phyloP scores from a whole-genome alignment of 371 early-diverging fungal genomes.

The Lichtheimia ornata region DNA sequence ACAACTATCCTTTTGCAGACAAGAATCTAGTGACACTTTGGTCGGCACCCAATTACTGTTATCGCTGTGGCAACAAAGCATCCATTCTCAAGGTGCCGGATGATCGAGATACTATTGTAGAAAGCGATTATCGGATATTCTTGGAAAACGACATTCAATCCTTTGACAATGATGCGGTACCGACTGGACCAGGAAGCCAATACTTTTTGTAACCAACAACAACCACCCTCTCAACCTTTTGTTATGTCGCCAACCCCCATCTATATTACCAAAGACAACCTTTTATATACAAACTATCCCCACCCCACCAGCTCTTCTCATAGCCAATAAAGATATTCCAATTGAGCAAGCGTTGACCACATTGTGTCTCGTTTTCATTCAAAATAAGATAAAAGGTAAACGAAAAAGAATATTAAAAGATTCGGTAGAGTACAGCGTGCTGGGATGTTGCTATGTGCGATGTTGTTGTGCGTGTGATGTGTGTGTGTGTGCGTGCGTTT shows the following conservation, averaged over 20 bases:
- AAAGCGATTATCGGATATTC: slow-evolving; percentile 77
- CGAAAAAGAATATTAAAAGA: background rate
- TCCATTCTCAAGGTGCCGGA: slow-evolving; percentile 87
- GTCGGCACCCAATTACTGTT: slow-evolving; percentile 99
- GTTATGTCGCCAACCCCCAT: too few relatives aligned
- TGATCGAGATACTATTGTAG: slow-evolving; percentile 81
- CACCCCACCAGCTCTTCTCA: too few relatives aligned
- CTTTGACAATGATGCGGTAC: slow-evolving; percentile 26
- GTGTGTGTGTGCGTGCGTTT: background rate
- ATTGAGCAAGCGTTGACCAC: too few relatives aligned
- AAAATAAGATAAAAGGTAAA: slow-evolving; percentile 1
- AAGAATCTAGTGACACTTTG: slow-evolving; percentile 99
- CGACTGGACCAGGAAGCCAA: slow-evolving; percentile 46
- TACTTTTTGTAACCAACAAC: slow-evolving; percentile 26
- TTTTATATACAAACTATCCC: too few relatives aligned
- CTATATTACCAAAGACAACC: too few relatives aligned
- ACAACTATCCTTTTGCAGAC: slow-evolving; percentile 96
- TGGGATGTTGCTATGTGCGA: background rate
- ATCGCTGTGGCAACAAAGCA: slow-evolving; percentile 99
- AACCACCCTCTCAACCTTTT: too few relatives aligned
- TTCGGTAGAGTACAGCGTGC: slow-evolving; percentile 1
- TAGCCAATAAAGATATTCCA: too few relatives aligned
- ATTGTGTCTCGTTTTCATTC: too few relatives aligned
- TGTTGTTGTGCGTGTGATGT: background rate
- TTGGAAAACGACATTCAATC: slow-evolving; percentile 76